Conservation (phyloP, 2,329 filamentous ascomycete genomes). For the Colletotrichum truncatum region DNA sequence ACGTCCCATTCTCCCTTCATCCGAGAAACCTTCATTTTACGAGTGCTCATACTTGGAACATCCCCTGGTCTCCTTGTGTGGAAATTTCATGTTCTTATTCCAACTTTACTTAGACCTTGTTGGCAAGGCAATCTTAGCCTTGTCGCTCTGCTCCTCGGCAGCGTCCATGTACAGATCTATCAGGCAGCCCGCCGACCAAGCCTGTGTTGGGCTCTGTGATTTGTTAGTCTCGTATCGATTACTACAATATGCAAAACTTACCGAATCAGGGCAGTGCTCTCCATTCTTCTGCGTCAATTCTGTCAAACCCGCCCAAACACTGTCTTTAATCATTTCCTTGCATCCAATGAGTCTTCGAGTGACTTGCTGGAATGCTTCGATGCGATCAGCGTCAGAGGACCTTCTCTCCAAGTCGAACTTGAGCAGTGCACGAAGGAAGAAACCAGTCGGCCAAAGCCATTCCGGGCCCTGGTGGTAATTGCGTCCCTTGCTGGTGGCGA, state of each 20-base stretch:
- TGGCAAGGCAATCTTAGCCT: slow-evolving; percentile 34
- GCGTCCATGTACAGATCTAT: slow-evolving; percentile 98
- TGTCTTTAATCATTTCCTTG: slow-evolving; percentile 83
- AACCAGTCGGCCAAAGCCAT: slow-evolving; percentile 98
- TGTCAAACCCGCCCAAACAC: slow-evolving; percentile 88
- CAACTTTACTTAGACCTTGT: slow-evolving; percentile 32
- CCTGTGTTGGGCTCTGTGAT: slow-evolving; percentile 85
- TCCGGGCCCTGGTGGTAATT: slow-evolving; percentile 99
- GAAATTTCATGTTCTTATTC: background rate
- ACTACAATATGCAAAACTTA: slow-evolving; percentile 55
- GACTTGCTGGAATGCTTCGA: slow-evolving; percentile 94
- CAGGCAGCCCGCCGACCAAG: slow-evolving; percentile 94
- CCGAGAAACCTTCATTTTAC: too few relatives aligned
- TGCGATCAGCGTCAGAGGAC: slow-evolving; percentile 69
- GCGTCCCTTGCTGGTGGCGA: slow-evolving; percentile 89
- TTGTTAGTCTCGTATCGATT: slow-evolving; percentile 10
- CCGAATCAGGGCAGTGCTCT: slow-evolving; percentile 85
- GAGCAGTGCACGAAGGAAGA: slow-evolving; percentile 90
- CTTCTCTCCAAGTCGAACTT: slow-evolving; percentile 87
- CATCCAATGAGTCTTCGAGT: slow-evolving; percentile 84
- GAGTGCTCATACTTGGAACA: background rate
- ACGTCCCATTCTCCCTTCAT: too few relatives aligned
- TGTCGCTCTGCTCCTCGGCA: slow-evolving; percentile 57
- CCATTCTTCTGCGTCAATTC: slow-evolving; percentile 95
- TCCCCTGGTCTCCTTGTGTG: background rate